Evolutionary conservation across 2,329 filamentous ascomycete genomes (phyloP).

Genomic region (Neonectria magnoliae): DNA sequence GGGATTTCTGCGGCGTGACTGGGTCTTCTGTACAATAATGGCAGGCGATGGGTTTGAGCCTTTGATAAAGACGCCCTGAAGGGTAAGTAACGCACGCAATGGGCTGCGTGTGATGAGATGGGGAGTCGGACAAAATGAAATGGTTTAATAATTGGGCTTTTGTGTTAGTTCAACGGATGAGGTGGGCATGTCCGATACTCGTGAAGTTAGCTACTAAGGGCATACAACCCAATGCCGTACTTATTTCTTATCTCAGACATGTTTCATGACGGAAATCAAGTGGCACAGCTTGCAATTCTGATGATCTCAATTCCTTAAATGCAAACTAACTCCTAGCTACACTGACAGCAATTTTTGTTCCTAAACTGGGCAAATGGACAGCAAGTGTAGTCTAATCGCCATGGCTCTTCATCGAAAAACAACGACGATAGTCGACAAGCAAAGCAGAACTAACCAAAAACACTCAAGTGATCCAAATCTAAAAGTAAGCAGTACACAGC

Average conservation of each 20-base stretch:
- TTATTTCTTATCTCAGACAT: neutral
- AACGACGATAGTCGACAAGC: neutral
- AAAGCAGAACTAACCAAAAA: neutral
- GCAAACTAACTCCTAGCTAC: too few relatives aligned
- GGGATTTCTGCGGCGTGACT: slow-evolving; percentile 21
- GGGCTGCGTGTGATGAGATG: slow-evolving; percentile 6
- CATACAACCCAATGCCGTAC: too few relatives aligned
- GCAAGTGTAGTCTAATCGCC: neutral
- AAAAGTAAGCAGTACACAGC: too few relatives aligned
- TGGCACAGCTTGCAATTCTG: too few relatives aligned
- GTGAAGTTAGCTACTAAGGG: neutral
- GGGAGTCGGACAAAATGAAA: slow-evolving; percentile 2
- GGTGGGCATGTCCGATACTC: neutral
- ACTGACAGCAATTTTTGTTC: neutral
- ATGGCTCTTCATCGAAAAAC: neutral
- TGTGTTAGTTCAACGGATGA: neutral
- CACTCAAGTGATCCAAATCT: too few relatives aligned
- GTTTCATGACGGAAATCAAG: neutral
- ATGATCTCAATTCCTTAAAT: neutral
- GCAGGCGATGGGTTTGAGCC: slow-evolving; percentile 12
- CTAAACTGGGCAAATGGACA: neutral
- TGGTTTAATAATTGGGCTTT: neutral
- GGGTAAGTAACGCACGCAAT: slow-evolving; percentile 8
- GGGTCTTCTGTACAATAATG: slow-evolving; percentile 26
- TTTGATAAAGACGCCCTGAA: slow-evolving; percentile 14